Evolutionary conservation across 192 early-diverging fungal genomes (phyloP), one percentile per base, ranked within the genome.

Genomic region (Coemansia interrupta): DNA sequence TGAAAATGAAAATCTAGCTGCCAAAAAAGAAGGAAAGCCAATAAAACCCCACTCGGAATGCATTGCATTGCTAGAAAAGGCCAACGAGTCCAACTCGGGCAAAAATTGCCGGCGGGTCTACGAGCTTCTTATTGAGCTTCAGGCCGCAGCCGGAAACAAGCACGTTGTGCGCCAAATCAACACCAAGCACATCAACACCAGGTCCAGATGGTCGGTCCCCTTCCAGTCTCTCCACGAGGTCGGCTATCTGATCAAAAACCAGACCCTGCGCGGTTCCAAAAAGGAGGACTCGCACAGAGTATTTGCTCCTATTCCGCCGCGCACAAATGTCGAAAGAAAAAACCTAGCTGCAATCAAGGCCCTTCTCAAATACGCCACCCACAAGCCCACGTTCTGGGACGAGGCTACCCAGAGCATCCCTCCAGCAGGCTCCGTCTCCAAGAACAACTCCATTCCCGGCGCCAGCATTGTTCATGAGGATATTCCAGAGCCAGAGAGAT

Each of bases 101-200:
- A 70, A 70, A 48, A 61, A 70, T 45, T 65, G 54, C 32, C 43
- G 51, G 14, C 59, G 56, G 18, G 58, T 60, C 53, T 70, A 63
- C 29, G 22, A 14, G 15, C 49, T 76, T 2, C 52, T 70, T 13
- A 45, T 60, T 1, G 64, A 76, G 52, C 44, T 76, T 3, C 63
- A 66, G 23, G n/a, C 4, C 15, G 68, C 63, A 13, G 63, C 68
- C 5, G 68, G 68, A 42, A 44, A 40, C 60, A 70, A 63, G 60
- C 58, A 76, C 60, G 58, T 49, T 32, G 55, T 70, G 1, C 55
- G 68, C 5, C 73, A 76, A 44, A 70, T 76, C 2, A 76, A 76
- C 60, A 76, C 73, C 59, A 76, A 76, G 58, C 67, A 70, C 40
- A 76, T 76, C 10, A 76, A 76, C 19, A 70, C 73, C 15, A 50